Base-by-base conservation (phyloP, 331 rosid species). In the Prunus yedoensis region DNA sequence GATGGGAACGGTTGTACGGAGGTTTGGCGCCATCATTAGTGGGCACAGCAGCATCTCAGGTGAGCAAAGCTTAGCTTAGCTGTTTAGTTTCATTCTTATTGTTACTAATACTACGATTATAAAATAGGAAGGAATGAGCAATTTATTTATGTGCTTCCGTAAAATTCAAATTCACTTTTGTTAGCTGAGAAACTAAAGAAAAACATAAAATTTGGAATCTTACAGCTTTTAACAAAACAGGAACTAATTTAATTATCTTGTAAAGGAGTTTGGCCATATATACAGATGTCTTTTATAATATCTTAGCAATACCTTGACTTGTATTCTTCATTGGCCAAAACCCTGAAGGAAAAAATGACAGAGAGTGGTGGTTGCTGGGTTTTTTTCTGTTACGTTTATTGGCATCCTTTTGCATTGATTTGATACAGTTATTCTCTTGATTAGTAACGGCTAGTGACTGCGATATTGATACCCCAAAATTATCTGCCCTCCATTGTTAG, bases 11-110 rank as follows among this genome's bases (percentile, higher is more conserved):
- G 14, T 85, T 94, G 67, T 94, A 94, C 77, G 93, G 99, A 71
- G 99, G 99, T 49, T 84, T 94, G 86, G 63, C 78, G 78, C 97
- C 97, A 35, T 92, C 97, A 50, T 81, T 94, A 4, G 93, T 68
- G 21, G 99, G 99, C 21, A 86, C 97, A 30, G 95, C 99, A 73
- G 89, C 97, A 0, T 94, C 99, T 84, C 99, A 92, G 96, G 99
- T 92, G 88, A 86, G 83, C 76, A 50, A 35, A 73, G 72, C 68
- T 80, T 50, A 76, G 15, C 66, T 52, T 59, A 25, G 18, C 20
- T 28, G 46, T 20, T 66, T 53, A 20, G 23, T 30, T 66, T 66
- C n/a, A 61, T 32, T 63, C 21, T 77, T 16, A 3, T 46, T 41
- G 20, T 46, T 30, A 11, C 10, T 38, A 45, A 14, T 21, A 23